phyloP scores from a whole-genome alignment of 768 basidiomycete species.

The Hirschioporus abietinus region DNA sequence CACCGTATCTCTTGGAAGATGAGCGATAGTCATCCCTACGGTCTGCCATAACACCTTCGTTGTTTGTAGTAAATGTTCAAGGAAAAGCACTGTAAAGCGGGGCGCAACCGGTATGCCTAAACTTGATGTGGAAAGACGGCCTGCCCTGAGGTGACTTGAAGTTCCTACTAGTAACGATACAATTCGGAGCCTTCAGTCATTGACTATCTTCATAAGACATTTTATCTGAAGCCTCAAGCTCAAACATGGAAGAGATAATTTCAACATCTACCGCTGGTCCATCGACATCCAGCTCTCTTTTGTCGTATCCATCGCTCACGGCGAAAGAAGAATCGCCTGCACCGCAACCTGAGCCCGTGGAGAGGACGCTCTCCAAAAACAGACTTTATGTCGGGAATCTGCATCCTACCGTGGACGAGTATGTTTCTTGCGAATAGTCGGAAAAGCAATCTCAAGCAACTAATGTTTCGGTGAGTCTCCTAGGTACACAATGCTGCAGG shows the following conservation, averaged over 20 bases:
- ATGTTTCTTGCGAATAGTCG: slow-evolving; percentile 15
- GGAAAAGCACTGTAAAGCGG: background rate
- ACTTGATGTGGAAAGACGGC: too few species aligned
- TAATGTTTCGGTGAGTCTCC: slow-evolving; percentile 7
- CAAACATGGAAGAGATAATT: background rate
- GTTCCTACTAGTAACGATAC: too few species aligned
- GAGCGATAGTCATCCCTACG: background rate
- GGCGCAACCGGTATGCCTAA: background rate
- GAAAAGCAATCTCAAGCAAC: background rate
- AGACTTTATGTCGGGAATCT: slow-evolving; percentile 89
- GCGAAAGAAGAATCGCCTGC: background rate
- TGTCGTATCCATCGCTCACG: background rate
- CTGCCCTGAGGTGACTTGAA: too few species aligned
- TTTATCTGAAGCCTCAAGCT: background rate
- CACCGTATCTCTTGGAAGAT: background rate
- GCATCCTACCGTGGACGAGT: slow-evolving; percentile 86
- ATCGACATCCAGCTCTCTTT: background rate
- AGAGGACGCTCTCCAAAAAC: slow-evolving; percentile 37
- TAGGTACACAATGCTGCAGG: slow-evolving; percentile 83
- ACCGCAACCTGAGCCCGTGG: background rate
- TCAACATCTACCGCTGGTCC: background rate
- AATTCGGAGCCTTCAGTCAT: too few species aligned
- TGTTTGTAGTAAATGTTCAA: background rate
- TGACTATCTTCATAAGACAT: too few species aligned
- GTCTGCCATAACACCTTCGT: background rate